Percentiles rank a stretch among this genome's conserved stretches.
Conservation (phyloP, 1,284 basidiomycete genomes). For the Erythrobasidium hasegawianum region DNA sequence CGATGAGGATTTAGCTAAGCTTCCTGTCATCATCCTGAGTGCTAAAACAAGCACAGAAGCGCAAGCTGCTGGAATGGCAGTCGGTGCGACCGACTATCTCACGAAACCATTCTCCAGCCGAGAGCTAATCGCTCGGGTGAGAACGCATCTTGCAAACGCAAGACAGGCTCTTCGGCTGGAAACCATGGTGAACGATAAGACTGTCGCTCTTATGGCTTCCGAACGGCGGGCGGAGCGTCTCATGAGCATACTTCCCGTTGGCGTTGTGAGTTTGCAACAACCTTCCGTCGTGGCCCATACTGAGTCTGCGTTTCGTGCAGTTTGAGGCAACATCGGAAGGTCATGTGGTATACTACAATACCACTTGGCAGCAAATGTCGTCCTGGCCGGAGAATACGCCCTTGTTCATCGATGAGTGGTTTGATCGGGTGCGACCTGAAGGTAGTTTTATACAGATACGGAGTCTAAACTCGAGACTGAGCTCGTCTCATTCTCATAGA, state of each 20-base stretch:
- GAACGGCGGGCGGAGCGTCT: slow-evolving; percentile 18
- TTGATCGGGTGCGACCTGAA: too few species aligned
- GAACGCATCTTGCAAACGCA: slow-evolving; percentile 10
- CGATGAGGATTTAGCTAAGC: slow-evolving; percentile 30
- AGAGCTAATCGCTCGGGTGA: slow-evolving; percentile 26
- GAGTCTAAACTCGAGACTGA: too few species aligned
- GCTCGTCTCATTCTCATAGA: too few species aligned
- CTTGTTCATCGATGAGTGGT: too few species aligned
- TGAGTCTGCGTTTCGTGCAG: neutral
- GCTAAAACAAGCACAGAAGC: slow-evolving; percentile 43
- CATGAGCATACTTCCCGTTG: slow-evolving; percentile 24
- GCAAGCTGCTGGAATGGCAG: slow-evolving; percentile 42
- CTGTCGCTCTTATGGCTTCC: slow-evolving; percentile 20
- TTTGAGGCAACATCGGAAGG: slow-evolving; percentile 15
- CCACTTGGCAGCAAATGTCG: slow-evolving; percentile 10
- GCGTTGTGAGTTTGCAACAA: neutral
- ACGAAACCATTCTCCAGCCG: slow-evolving; percentile 28
- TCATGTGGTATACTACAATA: slow-evolving; percentile 7
- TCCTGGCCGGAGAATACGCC: too few species aligned
- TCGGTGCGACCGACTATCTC: slow-evolving; percentile 44
- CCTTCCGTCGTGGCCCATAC: too few species aligned
- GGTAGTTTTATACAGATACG: too few species aligned
- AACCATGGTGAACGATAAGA: slow-evolving; percentile 17
- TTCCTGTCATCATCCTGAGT: slow-evolving; percentile 44
- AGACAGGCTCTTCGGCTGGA: slow-evolving; percentile 12